Evolutionary conservation across 2,329 filamentous ascomycete species (phyloP).

Genomic region (Arthrobotrys entomopaga): DNA sequence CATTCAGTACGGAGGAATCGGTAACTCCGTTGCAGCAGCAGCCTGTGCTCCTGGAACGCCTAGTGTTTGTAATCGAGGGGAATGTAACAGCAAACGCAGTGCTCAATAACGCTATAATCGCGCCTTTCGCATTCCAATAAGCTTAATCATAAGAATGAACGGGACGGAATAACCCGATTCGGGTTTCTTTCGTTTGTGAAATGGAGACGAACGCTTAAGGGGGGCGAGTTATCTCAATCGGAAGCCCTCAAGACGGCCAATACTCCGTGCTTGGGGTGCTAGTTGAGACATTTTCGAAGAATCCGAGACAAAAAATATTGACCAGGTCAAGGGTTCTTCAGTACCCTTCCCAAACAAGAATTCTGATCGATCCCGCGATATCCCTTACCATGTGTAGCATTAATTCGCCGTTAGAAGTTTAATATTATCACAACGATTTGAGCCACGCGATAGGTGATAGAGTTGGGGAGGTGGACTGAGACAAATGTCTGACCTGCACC

Average conservation of each 20-base stretch:
- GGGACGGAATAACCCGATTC: too few relatives aligned
- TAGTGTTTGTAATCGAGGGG: too few relatives aligned
- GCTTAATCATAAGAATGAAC: too few relatives aligned
- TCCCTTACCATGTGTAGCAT: not conserved
- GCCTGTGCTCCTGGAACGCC: too few relatives aligned
- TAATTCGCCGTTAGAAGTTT: not conserved
- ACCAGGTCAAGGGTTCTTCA: slow-evolving; percentile 5
- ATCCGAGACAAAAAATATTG: slow-evolving; percentile 29
- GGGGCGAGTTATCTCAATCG: not conserved
- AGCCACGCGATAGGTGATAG: slow-evolving; percentile 9
- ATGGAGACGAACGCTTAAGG: not conserved
- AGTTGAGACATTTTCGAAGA: slow-evolving; percentile 41
- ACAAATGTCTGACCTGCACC: slow-evolving; percentile 42
- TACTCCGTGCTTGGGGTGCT: not conserved
- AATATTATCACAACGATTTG: slow-evolving; percentile 1
- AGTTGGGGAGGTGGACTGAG: slow-evolving; percentile 28
- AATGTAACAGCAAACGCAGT: too few relatives aligned
- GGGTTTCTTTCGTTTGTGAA: not conserved
- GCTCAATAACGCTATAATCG: not conserved
- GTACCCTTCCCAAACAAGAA: not conserved
- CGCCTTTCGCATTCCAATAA: not conserved
- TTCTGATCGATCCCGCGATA: too few relatives aligned
- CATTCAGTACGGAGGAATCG: too few relatives aligned
- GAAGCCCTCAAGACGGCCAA: not conserved
- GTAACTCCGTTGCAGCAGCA: too few relatives aligned